These are phyloP conservation scores for Alternaria postmessia DNA, from an alignment of 2,329 filamentous ascomycete genomes.

Conservation along the genomic window DNA sequence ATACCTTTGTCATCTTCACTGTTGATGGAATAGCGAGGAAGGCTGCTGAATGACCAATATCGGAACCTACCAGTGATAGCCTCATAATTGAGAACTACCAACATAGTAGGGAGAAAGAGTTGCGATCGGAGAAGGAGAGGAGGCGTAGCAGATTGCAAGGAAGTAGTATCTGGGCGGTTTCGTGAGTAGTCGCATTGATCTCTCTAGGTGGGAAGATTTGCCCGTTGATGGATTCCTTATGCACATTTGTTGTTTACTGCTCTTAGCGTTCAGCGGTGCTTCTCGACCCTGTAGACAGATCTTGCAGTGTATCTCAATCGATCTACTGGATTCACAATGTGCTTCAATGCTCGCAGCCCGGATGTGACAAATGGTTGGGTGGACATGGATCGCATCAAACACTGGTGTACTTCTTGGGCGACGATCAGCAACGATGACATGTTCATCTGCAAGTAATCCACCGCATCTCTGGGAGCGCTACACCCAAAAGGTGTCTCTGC, in stretches of 20 bases:
- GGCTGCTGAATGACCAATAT: neutral
- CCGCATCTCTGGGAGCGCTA: neutral
- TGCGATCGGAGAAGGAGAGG: neutral
- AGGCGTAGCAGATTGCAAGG: neutral
- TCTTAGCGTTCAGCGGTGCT: neutral
- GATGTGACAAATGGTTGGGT: neutral
- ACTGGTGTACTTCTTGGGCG: neutral
- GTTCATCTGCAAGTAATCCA: neutral
- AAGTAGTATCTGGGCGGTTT: neutral
- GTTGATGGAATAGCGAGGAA: neutral
- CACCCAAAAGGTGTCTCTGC: neutral
- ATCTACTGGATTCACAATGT: neutral
- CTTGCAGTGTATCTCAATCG: neutral
- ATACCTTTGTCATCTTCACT: neutral
- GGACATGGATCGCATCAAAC: slow-evolving; percentile 1
- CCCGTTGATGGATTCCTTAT: neutral
- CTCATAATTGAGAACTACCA: neutral
- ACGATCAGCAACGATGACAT: neutral
- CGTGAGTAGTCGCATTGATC: neutral
- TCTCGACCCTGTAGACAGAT: neutral
- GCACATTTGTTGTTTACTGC: neutral
- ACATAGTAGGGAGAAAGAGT: neutral
- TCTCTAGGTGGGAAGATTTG: neutral
- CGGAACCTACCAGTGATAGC: neutral
- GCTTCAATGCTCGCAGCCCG: neutral